These are phyloP conservation scores for Pyrenochaeta sp. DNA, from an alignment of 2,329 filamentous ascomycete genomes.

Conservation along the genomic window DNA sequence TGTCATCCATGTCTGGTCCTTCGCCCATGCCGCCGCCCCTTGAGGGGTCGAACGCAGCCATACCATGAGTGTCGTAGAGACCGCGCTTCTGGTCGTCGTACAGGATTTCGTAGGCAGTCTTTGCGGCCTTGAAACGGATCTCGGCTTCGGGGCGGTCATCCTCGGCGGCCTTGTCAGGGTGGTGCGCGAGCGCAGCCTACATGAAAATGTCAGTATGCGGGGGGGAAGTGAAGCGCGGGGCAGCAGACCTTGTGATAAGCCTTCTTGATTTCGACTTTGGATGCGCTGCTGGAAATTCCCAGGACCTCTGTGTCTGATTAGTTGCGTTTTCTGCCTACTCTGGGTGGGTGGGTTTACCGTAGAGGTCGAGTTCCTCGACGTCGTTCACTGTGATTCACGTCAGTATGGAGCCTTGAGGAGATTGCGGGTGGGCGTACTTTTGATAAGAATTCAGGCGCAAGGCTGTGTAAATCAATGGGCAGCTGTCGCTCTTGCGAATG, in stretches of 20 bases:
- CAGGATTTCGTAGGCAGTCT: slow-evolving; percentile 96
- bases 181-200: slow-evolving; percentile 83
- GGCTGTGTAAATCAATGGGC: not conserved
- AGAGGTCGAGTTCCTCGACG: slow-evolving; percentile 65
- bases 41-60: slow-evolving; percentile 89
- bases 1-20: slow-evolving; percentile 84
- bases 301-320: slow-evolving; percentile 72
- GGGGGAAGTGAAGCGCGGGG: not conserved
- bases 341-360: slow-evolving; percentile 48
- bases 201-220: slow-evolving; percentile 5
- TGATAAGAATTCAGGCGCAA: too few species aligned
- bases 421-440: not conserved
- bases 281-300: slow-evolving; percentile 74
- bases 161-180: slow-evolving; percentile 95
- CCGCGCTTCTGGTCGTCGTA: slow-evolving; percentile 92
- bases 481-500: too few species aligned
- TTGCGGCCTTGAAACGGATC: slow-evolving; percentile 89
- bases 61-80: slow-evolving; percentile 92
- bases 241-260: slow-evolving; percentile 86
- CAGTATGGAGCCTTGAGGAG: not conserved
- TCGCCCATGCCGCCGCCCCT: slow-evolving; percentile 70
- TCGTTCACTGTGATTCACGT: slow-evolving; percentile 19
- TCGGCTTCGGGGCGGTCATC: slow-evolving; percentile 85
- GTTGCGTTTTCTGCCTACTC: not conserved
- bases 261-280: slow-evolving; percentile 86